phyloP scores from a whole-genome alignment of 164 flowering plant genomes.

The Nymphaea colorata region DNA sequence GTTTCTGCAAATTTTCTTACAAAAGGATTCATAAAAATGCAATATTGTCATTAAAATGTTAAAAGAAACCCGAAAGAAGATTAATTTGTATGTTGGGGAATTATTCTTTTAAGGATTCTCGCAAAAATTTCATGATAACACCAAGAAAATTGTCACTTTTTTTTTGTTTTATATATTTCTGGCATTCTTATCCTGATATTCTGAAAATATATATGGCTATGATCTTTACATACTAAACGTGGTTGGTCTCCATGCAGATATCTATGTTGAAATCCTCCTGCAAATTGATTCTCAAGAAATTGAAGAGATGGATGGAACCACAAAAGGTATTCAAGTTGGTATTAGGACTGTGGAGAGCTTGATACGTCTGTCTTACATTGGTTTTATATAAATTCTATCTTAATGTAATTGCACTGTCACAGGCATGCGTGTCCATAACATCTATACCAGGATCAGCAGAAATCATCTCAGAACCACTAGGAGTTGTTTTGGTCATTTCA shows the following conservation, averaged over 20 bases:
- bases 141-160: no score
- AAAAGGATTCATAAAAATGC: no score
- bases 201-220: no score
- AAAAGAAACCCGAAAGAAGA: no score
- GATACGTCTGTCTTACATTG: neutral
- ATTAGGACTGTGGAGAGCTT: neutral
- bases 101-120: no score
- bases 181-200: no score
- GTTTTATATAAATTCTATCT: neutral
- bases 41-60: no score
- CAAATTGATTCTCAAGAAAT: conserved; percentile 3
- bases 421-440: conserved; percentile 42
- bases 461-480: conserved; percentile 66
- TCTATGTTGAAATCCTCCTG: conserved; percentile 5
- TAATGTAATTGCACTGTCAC: conserved; percentile 6
- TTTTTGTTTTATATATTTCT: no score
- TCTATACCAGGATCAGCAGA: conserved; percentile 60
- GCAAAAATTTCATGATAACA: no score
- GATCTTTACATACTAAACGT: neutral
- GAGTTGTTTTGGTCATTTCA: conserved; percentile 55
- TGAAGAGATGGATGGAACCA: conserved; percentile 12
- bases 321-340: conserved; percentile 6
- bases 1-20: no score
- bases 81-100: no score
- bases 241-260: conserved; percentile 7